Percentiles rank a stretch among this genome's conserved stretches.
phyloP scores from a whole-genome alignment of 805 yeast species.

The Candida argentea region DNA sequence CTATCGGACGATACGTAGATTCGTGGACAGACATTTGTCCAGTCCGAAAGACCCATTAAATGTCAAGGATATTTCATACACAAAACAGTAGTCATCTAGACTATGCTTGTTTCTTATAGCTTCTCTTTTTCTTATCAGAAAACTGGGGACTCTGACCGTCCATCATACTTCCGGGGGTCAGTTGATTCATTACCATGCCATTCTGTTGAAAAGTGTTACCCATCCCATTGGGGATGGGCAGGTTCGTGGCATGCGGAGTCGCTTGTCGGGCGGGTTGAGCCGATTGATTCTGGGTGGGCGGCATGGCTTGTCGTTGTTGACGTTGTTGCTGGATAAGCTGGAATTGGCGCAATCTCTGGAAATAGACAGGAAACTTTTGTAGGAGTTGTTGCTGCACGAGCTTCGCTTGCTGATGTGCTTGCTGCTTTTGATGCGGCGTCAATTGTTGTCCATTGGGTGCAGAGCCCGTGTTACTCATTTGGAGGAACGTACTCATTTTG shows the following conservation, averaged over 20 bases:
- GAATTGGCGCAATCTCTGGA: constrained; percentile 17
- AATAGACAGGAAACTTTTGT: constrained; percentile 17
- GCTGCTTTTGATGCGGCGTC: constrained; percentile 35
- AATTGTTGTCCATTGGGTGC: constrained; percentile 33
- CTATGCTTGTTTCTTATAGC: not conserved
- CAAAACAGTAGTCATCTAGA: too few relatives aligned
- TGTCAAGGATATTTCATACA: too few relatives aligned
- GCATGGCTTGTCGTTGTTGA: constrained; percentile 11
- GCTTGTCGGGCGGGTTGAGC: constrained; percentile 1
- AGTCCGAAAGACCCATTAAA: too few relatives aligned
- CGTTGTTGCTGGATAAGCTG: constrained; percentile 17
- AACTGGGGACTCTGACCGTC: constrained; percentile 1
- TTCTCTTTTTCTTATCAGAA: not conserved
- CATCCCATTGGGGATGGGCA: not conserved
- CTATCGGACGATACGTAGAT: too few relatives aligned
- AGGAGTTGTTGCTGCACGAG: constrained; percentile 16
- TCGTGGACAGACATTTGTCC: too few relatives aligned
- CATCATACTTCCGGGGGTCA: too few relatives aligned
- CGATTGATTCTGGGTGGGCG: too few relatives aligned
- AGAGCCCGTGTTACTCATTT: constrained; percentile 33
- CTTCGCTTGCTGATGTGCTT: constrained; percentile 33
- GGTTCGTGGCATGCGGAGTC: not conserved
- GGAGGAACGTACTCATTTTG: constrained; percentile 28
- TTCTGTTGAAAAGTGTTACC: not conserved
- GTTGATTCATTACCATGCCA: too few relatives aligned